Conservation (phyloP, 2,329 filamentous ascomycete genomes). For the Hypoxylon sp. region DNA sequence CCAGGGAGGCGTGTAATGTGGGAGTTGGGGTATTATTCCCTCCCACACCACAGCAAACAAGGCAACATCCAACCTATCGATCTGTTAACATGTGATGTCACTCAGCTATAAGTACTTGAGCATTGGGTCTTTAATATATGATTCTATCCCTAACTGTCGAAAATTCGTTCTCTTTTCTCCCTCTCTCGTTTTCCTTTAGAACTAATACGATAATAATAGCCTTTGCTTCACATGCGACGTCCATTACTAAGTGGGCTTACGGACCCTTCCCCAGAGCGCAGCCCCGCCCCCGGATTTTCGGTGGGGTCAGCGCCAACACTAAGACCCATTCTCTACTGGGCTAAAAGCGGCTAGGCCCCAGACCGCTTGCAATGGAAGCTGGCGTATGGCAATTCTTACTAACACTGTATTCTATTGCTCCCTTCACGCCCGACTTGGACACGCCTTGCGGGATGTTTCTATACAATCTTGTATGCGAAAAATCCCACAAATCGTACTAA, state of each 20-base stretch:
- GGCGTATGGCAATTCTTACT: slow-evolving; percentile 8
- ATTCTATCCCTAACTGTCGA: not conserved
- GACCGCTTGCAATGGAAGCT: not conserved
- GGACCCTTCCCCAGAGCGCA: slow-evolving; percentile 33
- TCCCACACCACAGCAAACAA: slow-evolving; percentile 22
- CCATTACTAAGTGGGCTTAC: slow-evolving; percentile 32
- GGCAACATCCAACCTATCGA: slow-evolving; percentile 26
- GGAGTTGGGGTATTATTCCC: slow-evolving; percentile 42
- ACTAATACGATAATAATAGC: slow-evolving; percentile 17
- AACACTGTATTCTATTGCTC: slow-evolving; percentile 18
- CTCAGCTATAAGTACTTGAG: slow-evolving; percentile 31
- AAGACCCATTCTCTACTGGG: slow-evolving; percentile 12
- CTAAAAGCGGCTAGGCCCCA: slow-evolving; percentile 29
- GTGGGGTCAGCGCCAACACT: slow-evolving; percentile 37
- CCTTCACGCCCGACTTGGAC: slow-evolving; percentile 9
- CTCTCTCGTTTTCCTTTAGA: slow-evolving; percentile 6
- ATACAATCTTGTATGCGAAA: slow-evolving; percentile 6
- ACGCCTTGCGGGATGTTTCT: slow-evolving; percentile 1
- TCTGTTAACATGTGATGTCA: slow-evolving; percentile 36
- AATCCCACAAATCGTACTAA: slow-evolving; percentile 15
- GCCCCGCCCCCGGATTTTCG: slow-evolving; percentile 43
- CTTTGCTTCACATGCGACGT: slow-evolving; percentile 33
- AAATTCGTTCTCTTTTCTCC: slow-evolving; percentile 4
- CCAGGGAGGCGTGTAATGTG: slow-evolving; percentile 26
- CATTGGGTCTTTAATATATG: slow-evolving; percentile 12